Percentiles rank a stretch among this genome's conserved stretches.
phyloP scores from a whole-genome alignment of 2,329 filamentous ascomycete species.

The Cadophora sp. region DNA sequence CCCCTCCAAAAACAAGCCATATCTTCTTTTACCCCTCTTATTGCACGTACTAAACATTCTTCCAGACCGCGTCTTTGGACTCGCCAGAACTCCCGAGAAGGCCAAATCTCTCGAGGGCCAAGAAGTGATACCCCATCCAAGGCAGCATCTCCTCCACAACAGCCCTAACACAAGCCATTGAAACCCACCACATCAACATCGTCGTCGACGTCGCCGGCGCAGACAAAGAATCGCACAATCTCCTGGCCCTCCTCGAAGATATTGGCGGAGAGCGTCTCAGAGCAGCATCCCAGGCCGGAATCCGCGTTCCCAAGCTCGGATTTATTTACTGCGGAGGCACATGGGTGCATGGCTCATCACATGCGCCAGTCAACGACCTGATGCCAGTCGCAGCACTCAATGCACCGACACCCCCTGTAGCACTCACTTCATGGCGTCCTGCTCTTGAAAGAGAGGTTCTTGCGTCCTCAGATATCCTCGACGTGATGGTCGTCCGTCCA shows the following conservation, averaged over 20 bases:
- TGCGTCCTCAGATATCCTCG: slow-evolving; percentile 41
- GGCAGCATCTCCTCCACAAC: slow-evolving; percentile 34
- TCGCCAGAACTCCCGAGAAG: slow-evolving; percentile 45
- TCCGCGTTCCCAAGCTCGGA: slow-evolving; percentile 45
- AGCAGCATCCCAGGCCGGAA: slow-evolving; percentile 28
- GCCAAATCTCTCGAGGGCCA: slow-evolving; percentile 39
- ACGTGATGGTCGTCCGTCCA: slow-evolving; percentile 46
- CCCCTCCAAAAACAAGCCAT: background rate
- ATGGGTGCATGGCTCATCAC: slow-evolving; percentile 47
- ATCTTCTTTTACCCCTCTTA: background rate
- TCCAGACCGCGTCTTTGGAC: slow-evolving; percentile 47
- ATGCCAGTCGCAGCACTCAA: slow-evolving; percentile 38
- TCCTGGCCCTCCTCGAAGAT: slow-evolving; percentile 38
- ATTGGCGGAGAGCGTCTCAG: slow-evolving; percentile 35
- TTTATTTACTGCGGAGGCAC: slow-evolving; percentile 48
- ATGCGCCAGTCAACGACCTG: slow-evolving; percentile 42
- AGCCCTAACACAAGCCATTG: slow-evolving; percentile 32
- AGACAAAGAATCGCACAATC: slow-evolving; percentile 33
- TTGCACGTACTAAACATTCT: too few relatives aligned
- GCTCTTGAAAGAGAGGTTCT: slow-evolving; percentile 45
- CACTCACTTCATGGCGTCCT: slow-evolving; percentile 44
- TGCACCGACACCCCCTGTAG: slow-evolving; percentile 34
- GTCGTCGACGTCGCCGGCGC: slow-evolving; percentile 45
- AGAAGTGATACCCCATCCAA: slow-evolving; percentile 46
- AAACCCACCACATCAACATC: slow-evolving; percentile 44